Percentiles rank a stretch among this genome's conserved stretches.
phyloP scores from a whole-genome alignment of 225 moss, liverwort and hornwort species.

The Pseudoscleropodium purum region DNA sequence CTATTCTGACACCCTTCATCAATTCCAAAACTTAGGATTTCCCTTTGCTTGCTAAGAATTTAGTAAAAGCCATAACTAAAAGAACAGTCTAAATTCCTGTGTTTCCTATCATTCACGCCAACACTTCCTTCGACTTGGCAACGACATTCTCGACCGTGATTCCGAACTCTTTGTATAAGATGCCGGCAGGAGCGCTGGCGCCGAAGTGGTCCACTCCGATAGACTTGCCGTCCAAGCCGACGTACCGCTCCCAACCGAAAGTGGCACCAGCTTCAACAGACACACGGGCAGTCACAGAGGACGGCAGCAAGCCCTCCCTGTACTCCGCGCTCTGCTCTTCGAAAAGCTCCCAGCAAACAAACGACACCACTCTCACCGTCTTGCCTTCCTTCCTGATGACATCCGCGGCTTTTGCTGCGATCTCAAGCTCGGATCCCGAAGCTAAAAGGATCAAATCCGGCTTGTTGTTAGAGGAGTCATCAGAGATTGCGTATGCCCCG shows the following conservation, averaged over 20 bases:
- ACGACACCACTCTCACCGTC: constrained; percentile 40
- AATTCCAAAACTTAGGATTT: background rate
- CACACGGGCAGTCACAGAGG: constrained; percentile 50
- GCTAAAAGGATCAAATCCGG: background rate
- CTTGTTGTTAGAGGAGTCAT: constrained; percentile 12
- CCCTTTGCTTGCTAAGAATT: background rate
- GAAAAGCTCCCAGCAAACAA: constrained; percentile 70
- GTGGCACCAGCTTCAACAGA: constrained; percentile 80
- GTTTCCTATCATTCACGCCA: background rate
- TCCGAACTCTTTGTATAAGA: constrained; percentile 71
- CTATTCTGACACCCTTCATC: background rate
- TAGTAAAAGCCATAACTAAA: background rate
- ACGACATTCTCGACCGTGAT: constrained; percentile 57
- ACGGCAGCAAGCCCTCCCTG: constrained; percentile 26
- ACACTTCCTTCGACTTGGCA: constrained; percentile 57
- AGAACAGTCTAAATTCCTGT: background rate
- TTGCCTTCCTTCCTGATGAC: background rate
- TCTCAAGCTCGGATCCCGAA: background rate
- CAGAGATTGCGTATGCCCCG: constrained; percentile 41
- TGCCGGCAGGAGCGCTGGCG: constrained; percentile 52
- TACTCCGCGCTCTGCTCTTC: constrained; percentile 62
- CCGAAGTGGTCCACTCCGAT: constrained; percentile 71
- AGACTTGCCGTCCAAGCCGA: constrained; percentile 38
- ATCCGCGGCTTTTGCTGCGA: background rate
- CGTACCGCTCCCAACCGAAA: constrained; percentile 70